These are phyloP conservation scores for Ceratocystis cacaofunesta DNA, from an alignment of 2,329 filamentous ascomycete genomes.

Conservation along the genomic window DNA sequence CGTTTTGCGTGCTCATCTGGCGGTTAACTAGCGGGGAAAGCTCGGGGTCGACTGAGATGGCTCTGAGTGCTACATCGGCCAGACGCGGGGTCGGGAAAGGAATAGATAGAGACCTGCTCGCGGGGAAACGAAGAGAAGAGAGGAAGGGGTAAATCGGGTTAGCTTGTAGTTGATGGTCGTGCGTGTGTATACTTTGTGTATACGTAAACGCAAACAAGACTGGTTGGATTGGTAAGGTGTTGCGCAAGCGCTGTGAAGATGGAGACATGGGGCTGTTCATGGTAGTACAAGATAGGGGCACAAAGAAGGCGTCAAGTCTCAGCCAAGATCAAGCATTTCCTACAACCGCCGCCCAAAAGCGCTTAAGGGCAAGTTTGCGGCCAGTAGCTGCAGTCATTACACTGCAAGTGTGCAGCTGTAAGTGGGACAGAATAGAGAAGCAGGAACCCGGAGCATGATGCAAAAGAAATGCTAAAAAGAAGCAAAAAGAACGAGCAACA, in stretches of 20 bases:
- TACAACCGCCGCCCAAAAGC: background rate
- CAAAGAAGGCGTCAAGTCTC: background rate
- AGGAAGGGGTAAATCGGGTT: background rate
- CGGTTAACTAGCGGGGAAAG: slow-evolving; percentile 72
- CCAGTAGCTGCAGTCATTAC: background rate
- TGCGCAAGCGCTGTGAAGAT: background rate
- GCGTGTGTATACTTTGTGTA: too few relatives aligned
- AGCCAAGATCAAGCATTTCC: background rate
- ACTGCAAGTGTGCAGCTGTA: background rate
- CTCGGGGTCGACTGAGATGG: slow-evolving; percentile 75
- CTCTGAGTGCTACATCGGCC: slow-evolving; percentile 57
- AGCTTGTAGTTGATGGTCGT: background rate
- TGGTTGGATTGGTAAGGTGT: background rate
- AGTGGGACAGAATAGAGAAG: background rate
- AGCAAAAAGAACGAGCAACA: background rate
- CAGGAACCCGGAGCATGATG: background rate
- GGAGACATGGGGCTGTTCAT: background rate
- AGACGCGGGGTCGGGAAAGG: slow-evolving; percentile 72
- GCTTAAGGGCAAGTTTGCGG: background rate
- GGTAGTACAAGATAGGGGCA: background rate
- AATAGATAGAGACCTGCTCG: slow-evolving; percentile 51
- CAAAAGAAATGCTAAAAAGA: background rate
- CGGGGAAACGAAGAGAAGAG: slow-evolving; percentile 19
- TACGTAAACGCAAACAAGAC: background rate
- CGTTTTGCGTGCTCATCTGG: slow-evolving; percentile 42